Evolutionary conservation across 805 yeast genomes (phyloP).

Genomic region (Hanseniaspora guilliermondii): DNA sequence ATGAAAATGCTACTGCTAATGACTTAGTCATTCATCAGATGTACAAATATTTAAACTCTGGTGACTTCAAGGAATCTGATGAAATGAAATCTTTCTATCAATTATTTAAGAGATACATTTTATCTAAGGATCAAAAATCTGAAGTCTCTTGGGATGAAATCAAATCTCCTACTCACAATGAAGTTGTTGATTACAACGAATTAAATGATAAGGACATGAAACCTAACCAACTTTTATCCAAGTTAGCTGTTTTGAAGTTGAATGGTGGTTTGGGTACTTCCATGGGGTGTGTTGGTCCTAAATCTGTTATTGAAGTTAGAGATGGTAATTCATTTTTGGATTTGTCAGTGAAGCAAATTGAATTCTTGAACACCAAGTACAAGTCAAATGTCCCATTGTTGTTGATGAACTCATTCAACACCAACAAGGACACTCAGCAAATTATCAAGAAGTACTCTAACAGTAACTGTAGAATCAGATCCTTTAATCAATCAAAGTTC

Average conservation of each 20-base stretch:
- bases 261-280: slow-evolving; percentile 99
- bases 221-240: slow-evolving; percentile 40
- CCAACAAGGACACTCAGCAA: slow-evolving; percentile 88
- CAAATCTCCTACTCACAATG: slow-evolving; percentile 77
- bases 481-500: slow-evolving; percentile 95
- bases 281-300: slow-evolving; percentile 99
- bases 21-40: slow-evolving; percentile 13
- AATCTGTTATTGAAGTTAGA: slow-evolving; percentile 94
- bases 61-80: slow-evolving; percentile 48
- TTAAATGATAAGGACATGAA: slow-evolving; percentile 26
- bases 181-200: slow-evolving; percentile 67
- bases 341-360: slow-evolving; percentile 91
- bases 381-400: slow-evolving; percentile 90
- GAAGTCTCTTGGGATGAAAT: slow-evolving; percentile 85
- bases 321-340: slow-evolving; percentile 97
- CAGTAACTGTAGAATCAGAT: slow-evolving; percentile 85
- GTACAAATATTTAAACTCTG: slow-evolving; percentile 23
- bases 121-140: slow-evolving; percentile 77
- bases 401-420: slow-evolving; percentile 97
- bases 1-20: slow-evolving; percentile 10
- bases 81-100: slow-evolving; percentile 93
- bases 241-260: slow-evolving; percentile 87
- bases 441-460: slow-evolving; percentile 94
- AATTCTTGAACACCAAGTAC: slow-evolving; percentile 77
- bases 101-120: slow-evolving; percentile 78